Evolutionary conservation across 208 protist genomes (phyloP).

Genomic region (Trypanosoma lewisi): DNA sequence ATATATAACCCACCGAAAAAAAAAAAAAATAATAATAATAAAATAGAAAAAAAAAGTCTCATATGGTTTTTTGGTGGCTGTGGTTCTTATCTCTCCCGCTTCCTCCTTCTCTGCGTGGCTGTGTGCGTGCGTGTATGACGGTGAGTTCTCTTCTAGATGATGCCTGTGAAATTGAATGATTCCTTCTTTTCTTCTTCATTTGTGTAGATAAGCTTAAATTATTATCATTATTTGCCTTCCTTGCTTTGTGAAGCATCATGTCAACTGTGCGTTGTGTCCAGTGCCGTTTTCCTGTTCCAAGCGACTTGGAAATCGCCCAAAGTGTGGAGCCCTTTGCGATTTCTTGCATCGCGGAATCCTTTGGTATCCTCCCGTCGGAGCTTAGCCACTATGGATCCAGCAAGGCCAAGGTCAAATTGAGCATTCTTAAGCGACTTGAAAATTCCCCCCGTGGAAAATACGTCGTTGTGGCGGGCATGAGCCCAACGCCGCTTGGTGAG

Average conservation of each 20-base stretch:
- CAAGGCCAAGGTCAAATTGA: slow-evolving; percentile 90
- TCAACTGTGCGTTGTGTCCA: slow-evolving; percentile 47
- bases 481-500: slow-evolving; percentile 93
- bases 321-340: slow-evolving; percentile 80
- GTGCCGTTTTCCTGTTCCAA: slow-evolving; percentile 80
- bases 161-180: background rate
- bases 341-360: slow-evolving; percentile 54
- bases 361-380: slow-evolving; percentile 87
- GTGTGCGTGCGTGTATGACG: background rate
- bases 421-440: slow-evolving; percentile 86
- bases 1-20: no score
- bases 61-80: background rate
- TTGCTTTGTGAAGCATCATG: slow-evolving; percentile 18
- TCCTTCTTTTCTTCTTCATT: slow-evolving; percentile 4
- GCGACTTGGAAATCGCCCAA: slow-evolving; percentile 95
- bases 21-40: slow-evolving; percentile 25
- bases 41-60: slow-evolving; percentile 21
- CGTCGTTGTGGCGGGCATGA: slow-evolving; percentile 95
- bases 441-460: slow-evolving; percentile 90
- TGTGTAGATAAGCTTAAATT: slow-evolving; percentile 1
- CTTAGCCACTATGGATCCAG: slow-evolving; percentile 92
- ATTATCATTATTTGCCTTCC: slow-evolving; percentile 2
- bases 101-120: background rate
- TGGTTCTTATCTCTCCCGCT: background rate
- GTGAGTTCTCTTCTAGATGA: background rate